Evolutionary conservation across 1,284 basidiomycete genomes (phyloP), one percentile per base, ranked within the genome.

Genomic region (Tylopilus sp.): DNA sequence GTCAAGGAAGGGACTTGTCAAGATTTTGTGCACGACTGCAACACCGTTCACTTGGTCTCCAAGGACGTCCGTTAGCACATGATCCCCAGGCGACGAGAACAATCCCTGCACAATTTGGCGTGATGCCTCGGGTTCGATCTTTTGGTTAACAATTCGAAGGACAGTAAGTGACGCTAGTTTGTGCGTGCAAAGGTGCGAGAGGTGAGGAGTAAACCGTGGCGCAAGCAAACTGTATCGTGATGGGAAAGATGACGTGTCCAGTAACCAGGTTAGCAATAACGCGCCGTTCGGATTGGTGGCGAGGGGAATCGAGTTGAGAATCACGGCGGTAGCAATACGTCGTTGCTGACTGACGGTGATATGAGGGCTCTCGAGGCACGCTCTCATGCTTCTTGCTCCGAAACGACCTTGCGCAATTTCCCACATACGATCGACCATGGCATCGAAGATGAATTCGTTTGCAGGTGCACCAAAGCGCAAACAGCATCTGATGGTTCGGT

Each of bases 261-360:
- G 80, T 26, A 99, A 78, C 97, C 97, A 99, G 3, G 95, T 98
- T 44, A 99, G 74, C 44, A 99, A 74, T 48, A 99, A 74, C 0
- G 96, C 92, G 41, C 97, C 97, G 61, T 99, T 99, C 11, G 94
- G 92, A 65, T 97, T 98, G 28, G 96, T 99, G 5, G 96, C 94
- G 51, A 99, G 77, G 12, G 96, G 96, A 50, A 99, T 97, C 7
- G 95, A 97, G 72, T 99, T 97, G 60, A 99, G 79, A 54, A 99
- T 90, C 66, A 99, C 78, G 11, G 94, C 89, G 2, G 93, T 89
- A 6, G 95, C 95, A 53, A 98, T 89, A 37, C 95, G 90, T 66
- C 97, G 95, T 71, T 92, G 89, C 66, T 97, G 93, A 65, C 86
- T 92, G 51, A 88, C 60, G 26, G 82, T 89, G 37, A 95, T 90